Base-by-base conservation (phyloP, 768 basidiomycete species). In the Pleurotus eryngii region DNA sequence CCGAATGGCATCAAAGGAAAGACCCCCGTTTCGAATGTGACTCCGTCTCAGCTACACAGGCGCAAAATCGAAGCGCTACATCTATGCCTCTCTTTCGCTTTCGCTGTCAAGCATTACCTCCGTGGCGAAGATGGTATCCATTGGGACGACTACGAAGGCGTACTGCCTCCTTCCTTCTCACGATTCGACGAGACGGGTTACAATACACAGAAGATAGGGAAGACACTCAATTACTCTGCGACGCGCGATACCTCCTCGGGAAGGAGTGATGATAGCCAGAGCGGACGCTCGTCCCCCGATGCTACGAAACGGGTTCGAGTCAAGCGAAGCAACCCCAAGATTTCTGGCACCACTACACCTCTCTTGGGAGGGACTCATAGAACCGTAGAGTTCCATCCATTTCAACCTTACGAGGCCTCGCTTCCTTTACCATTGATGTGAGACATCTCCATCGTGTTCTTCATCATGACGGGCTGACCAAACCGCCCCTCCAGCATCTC, bases 361-460 rank as follows among this genome's bases (percentile, higher is more conserved):
- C 76, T 95, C 12, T 74, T 95, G 20, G 71, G 75, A 49, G 73
- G 76, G 38, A 74, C 75, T 40, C 77, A 84, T 63, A 74, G 79
- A 56, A 81, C 79, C 51, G 75, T 88, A 22, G 82, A 91, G 60
- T 82, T 87, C 66, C 78, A 84, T 61, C 68, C 81, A 15, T 77
- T 80, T 67, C 30, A 35, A 11, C 77, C 82, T 43, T 76, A 84
- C 57, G 76, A 79, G 53, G 75, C 81, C 40, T 86, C 84, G 1
- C 76, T 95, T 56, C 94, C 95, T 14, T 73, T 98, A 57, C 94
- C 96, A 47, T 79, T 94, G 46, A 77, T 90, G 86, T 90, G 64
- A 60, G 78, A 75, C 18, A 53, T 50, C 39, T 26, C 24, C 49
- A 2, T 26, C 30, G 30, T 35, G 30, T 11, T 35, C 30, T 35